Conservation (phyloP, 2,329 filamentous ascomycete species). For the Monosporascus sp. region DNA sequence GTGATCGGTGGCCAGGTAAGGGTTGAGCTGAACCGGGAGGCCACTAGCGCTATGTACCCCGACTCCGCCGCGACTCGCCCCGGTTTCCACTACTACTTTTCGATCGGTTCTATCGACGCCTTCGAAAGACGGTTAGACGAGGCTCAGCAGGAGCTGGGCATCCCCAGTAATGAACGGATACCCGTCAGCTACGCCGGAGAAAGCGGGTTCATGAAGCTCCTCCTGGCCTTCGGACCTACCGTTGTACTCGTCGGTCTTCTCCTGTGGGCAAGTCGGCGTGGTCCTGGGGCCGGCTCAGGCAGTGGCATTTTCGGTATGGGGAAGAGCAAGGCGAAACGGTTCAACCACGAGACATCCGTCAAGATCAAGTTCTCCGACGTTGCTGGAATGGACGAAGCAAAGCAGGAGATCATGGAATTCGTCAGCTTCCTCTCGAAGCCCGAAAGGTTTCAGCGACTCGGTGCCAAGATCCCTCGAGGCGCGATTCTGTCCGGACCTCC, state of each 20-base stretch:
- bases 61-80: conserved; percentile 63
- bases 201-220: conserved; percentile 65
- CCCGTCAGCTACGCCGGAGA: conserved; percentile 84
- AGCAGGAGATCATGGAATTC: conserved; percentile 98
- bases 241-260: conserved; percentile 79
- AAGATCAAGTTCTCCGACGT: conserved; percentile 97
- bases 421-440: conserved; percentile 95
- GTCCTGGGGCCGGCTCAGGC: conserved; percentile 57
- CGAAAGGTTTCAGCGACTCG: conserved; percentile 84
- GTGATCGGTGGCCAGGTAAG: conserved; percentile 73
- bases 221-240: conserved; percentile 79
- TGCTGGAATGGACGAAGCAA: conserved; percentile 96
- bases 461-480: conserved; percentile 95
- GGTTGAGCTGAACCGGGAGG: conserved; percentile 74
- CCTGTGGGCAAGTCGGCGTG: conserved; percentile 72
- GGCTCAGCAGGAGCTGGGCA: conserved; percentile 80
- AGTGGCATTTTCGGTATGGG: conserved; percentile 93
- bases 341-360: conserved; percentile 94
- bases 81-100: conserved; percentile 85
- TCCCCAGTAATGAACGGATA: conserved; percentile 83
- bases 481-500: conserved; percentile 96
- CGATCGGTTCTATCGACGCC: conserved; percentile 87
- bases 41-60: conserved; percentile 65
- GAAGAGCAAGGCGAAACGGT: conserved; percentile 91
- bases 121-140: conserved; percentile 87